Conservation (phyloP, 1,284 basidiomycete genomes). For the Fistulinella cinereoalba region DNA sequence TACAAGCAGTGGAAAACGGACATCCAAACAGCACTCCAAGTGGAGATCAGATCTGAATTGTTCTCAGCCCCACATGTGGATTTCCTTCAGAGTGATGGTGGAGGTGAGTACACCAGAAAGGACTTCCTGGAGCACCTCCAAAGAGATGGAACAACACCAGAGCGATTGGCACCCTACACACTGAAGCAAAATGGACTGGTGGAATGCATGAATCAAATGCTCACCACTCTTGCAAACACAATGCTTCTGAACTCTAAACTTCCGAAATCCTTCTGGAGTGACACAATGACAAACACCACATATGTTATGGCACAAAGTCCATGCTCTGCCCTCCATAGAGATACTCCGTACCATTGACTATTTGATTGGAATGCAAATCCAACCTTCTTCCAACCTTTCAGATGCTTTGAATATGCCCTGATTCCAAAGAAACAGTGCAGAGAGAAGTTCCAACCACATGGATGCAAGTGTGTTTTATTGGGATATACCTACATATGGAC, state of each 20-base stretch:
- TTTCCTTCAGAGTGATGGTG: background rate
- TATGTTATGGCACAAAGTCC: slow-evolving; percentile 6
- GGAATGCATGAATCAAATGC: slow-evolving; percentile 28
- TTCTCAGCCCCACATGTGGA: background rate
- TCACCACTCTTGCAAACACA: slow-evolving; percentile 19
- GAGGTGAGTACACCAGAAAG: background rate
- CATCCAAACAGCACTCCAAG: slow-evolving; percentile 14
- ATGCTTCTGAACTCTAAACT: slow-evolving; percentile 25
- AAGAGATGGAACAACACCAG: slow-evolving; percentile 3
- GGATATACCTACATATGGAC: slow-evolving; percentile 3
- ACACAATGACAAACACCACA: slow-evolving; percentile 23
- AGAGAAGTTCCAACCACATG: slow-evolving; percentile 1
- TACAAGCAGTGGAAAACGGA: slow-evolving; percentile 22
- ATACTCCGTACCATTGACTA: background rate
- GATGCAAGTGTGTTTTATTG: background rate
- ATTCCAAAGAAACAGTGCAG: slow-evolving; percentile 2
- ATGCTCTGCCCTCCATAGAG: background rate
- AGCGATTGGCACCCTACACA: slow-evolving; percentile 1
- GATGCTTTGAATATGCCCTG: background rate
- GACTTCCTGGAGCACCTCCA: slow-evolving; percentile 27
- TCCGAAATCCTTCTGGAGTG: too few relatives aligned
- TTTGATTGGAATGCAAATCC: background rate
- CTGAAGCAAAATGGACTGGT: slow-evolving; percentile 3
- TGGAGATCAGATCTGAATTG: slow-evolving; percentile 12
- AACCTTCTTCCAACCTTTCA: background rate